Base-by-base conservation (phyloP, 805 yeast species). In the Candida fluviatilis region DNA sequence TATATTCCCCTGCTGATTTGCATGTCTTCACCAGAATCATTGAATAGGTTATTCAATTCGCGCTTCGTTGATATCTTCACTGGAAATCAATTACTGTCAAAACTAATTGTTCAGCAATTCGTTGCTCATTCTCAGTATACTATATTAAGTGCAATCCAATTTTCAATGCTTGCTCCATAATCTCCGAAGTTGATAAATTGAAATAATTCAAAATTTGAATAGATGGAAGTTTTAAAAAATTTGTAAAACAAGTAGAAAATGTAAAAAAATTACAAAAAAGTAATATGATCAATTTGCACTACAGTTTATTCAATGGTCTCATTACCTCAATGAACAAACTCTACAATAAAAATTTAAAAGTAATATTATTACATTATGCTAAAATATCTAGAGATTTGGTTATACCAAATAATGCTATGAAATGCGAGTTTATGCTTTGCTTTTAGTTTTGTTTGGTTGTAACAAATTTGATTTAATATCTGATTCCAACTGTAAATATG, bases 401-500 rank as follows among this genome's bases (percentile, higher is more conserved):
- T n/a, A n/a, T n/a, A n/a, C n/a, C n/a, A n/a, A n/a, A n/a, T n/a
- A n/a, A n/a, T n/a, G n/a, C n/a, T n/a, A n/a, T n/a, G n/a, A n/a
- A n/a, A n/a, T n/a, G n/a, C n/a, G n/a, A n/a, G n/a, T n/a, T n/a
- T n/a, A n/a, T n/a, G n/a, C n/a, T n/a, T n/a, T n/a, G n/a, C n/a
- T n/a, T 5, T 10, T 7, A 26, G 29, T 6, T 26, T 26, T 26
- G 6, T 26, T 26, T 13, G 14, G 29, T 26, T 26, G 15, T 26
- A 26, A 30, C 15, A 30, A 16, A 30, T 16, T 30, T 5, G 21
- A 15, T n/a, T 30, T 30, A 5, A 30, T 30, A 16, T 30, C 33
- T 16, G 18, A 16, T 30, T 30, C 33, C 15, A 30, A 16, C 15
- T 15, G 21, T 30, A 30, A 12, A 25, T 34, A 34, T 25, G 36